phyloP scores from a whole-genome alignment of 106 monocot genomes.

The Chionographis japonica region DNA sequence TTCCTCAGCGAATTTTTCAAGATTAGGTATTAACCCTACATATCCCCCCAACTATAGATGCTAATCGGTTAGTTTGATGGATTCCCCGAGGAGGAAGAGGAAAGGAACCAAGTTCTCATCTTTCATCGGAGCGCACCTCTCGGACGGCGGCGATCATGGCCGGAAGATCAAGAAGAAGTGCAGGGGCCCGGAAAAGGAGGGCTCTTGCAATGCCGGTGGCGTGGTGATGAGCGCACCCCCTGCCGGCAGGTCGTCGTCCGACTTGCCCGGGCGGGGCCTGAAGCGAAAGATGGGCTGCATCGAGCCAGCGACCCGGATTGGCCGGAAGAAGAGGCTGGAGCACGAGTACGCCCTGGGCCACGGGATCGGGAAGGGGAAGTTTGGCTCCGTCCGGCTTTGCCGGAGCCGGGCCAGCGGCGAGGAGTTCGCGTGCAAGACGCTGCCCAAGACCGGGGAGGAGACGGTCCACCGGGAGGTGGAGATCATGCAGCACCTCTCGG shows the following conservation, averaged over 20 bases:
- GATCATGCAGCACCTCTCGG: conserved; percentile 58
- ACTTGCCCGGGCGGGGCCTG: conserved; percentile 19
- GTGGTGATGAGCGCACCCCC: conserved; percentile 28
- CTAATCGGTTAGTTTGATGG: too few relatives aligned
- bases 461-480: conserved; percentile 42
- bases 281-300: conserved; percentile 45
- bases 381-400: conserved; percentile 34
- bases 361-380: conserved; percentile 36
- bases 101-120: conserved; percentile 13
- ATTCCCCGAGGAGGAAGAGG: conserved; percentile 13
- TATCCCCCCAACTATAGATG: too few relatives aligned
- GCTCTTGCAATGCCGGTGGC: too few relatives aligned
- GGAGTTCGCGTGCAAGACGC: conserved; percentile 42
- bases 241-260: conserved; percentile 9
- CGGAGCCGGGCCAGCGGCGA: background rate
- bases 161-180: background rate
- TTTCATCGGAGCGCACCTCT: conserved; percentile 2
- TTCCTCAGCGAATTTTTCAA: too few relatives aligned
- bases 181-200: background rate
- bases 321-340: conserved; percentile 26
- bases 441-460: conserved; percentile 40
- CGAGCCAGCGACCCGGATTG: conserved; percentile 16
- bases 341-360: conserved; percentile 24
- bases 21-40: too few relatives aligned
- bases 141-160: conserved; percentile 1